Conservation (phyloP, 2,329 filamentous ascomycete genomes). For the Verticillium albo-atrum region DNA sequence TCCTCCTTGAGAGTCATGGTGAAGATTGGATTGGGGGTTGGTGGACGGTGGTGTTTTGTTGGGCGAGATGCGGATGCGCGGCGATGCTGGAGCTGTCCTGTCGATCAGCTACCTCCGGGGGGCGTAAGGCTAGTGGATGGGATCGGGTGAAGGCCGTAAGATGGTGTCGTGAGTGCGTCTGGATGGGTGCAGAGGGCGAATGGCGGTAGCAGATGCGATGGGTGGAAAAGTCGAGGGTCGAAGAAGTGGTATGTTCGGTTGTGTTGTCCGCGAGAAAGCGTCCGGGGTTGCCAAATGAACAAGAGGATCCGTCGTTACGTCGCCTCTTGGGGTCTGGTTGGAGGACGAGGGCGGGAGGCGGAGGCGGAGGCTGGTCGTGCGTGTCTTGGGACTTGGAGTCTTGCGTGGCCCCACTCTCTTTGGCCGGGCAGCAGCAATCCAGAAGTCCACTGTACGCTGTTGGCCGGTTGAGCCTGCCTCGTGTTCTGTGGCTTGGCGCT, state of each 20-base stretch:
- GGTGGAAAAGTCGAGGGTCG: background rate
- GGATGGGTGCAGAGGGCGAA: background rate
- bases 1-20: slow-evolving; percentile 69
- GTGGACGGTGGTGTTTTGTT: slow-evolving; percentile 1
- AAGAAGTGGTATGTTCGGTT: background rate
- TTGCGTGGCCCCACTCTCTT: background rate
- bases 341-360: no score
- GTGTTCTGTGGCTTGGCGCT: background rate
- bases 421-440: background rate
- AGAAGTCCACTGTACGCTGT: no score
- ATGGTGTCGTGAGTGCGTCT: background rate
- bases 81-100: background rate
- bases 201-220: background rate
- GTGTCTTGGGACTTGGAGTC: background rate
- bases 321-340: background rate
- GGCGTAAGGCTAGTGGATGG: background rate
- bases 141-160: background rate
- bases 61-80: background rate
- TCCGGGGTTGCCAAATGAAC: background rate
- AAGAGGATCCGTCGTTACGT: background rate
- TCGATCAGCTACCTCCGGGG: background rate
- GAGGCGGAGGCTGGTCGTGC: background rate
- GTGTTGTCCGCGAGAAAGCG: background rate
- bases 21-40: slow-evolving; percentile 20
- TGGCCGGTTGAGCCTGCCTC: background rate